Conservation (phyloP, 2,329 filamentous ascomycete genomes). For the Fusarium illudens region DNA sequence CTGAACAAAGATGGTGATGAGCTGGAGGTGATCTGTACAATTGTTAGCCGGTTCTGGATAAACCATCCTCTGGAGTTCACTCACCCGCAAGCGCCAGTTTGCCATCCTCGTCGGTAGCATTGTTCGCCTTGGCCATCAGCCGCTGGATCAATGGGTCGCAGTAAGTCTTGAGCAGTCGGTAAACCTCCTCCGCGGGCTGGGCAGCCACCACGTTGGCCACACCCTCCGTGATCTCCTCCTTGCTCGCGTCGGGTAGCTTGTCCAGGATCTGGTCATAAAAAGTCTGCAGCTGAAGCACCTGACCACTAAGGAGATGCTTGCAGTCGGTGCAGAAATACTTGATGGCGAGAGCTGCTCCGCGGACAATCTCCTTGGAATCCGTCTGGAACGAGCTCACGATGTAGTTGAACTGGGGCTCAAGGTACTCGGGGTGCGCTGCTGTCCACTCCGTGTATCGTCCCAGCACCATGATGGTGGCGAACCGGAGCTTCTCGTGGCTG, state of each 20-base stretch:
- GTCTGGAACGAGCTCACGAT: constrained; percentile 94
- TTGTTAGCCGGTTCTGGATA: constrained; percentile 33
- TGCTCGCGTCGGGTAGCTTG: constrained; percentile 82
- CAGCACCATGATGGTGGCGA: constrained; percentile 97
- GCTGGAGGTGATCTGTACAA: constrained; percentile 79
- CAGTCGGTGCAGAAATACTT: constrained; percentile 98
- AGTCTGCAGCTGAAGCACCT: constrained; percentile 84
- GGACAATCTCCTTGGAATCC: constrained; percentile 86
- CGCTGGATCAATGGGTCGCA: constrained; percentile 89
- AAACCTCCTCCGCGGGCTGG: constrained; percentile 81
- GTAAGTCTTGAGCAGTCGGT: constrained; percentile 88
- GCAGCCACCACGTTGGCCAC: constrained; percentile 91
- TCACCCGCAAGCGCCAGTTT: constrained; percentile 86
- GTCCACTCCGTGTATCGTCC: constrained; percentile 99
- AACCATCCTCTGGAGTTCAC: too few relatives aligned
- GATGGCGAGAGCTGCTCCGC: constrained; percentile 91
- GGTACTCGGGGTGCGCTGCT: constrained; percentile 87
- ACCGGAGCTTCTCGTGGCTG: constrained; percentile 95
- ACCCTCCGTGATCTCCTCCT: constrained; percentile 96
- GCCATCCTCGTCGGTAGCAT: constrained; percentile 81
- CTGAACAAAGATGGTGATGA: constrained; percentile 91
- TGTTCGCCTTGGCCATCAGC: constrained; percentile 86
- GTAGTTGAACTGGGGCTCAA: constrained; percentile 93
- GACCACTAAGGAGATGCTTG: constrained; percentile 81
- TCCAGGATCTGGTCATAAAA: constrained; percentile 94